These are phyloP conservation scores for Alternaria infectoria DNA, from an alignment of 2,329 filamentous ascomycete genomes.

Conservation along the genomic window DNA sequence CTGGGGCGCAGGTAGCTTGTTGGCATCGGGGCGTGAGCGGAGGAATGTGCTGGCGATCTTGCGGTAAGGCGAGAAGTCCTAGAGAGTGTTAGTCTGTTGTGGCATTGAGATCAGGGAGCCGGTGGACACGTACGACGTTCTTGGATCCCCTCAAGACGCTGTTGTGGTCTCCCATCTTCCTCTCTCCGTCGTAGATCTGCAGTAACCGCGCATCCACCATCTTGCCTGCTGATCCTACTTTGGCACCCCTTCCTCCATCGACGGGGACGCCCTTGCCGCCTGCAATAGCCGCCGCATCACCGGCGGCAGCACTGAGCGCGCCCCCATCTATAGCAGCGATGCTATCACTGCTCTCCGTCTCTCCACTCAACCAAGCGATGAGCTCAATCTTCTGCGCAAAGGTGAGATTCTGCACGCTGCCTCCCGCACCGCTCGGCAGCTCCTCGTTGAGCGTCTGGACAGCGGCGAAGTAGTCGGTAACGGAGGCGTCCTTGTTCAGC, in stretches of 20 bases:
- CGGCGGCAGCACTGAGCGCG: slow-evolving; percentile 50
- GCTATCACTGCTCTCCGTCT: slow-evolving; percentile 81
- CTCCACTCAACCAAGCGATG: slow-evolving; percentile 91
- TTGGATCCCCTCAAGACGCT: slow-evolving; percentile 85
- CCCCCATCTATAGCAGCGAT: slow-evolving; percentile 83
- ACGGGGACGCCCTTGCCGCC: slow-evolving; percentile 54
- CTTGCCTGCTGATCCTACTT: slow-evolving; percentile 48
- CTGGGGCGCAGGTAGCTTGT: slow-evolving; percentile 42
- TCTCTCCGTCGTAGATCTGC: slow-evolving; percentile 89
- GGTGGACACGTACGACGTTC: slow-evolving; percentile 70
- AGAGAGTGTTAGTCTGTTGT: slow-evolving; percentile 19
- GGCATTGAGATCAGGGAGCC: background rate
- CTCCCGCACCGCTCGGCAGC: slow-evolving; percentile 65
- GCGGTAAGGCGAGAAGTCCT: slow-evolving; percentile 95
- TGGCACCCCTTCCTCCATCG: slow-evolving; percentile 42
- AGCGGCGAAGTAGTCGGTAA: slow-evolving; percentile 88
- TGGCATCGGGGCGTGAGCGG: slow-evolving; percentile 54
- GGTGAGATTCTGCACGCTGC: slow-evolving; percentile 82
- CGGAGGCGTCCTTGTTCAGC: slow-evolving; percentile 88
- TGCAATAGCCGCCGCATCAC: slow-evolving; percentile 61
- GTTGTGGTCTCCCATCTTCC: slow-evolving; percentile 92
- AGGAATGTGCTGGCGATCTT: slow-evolving; percentile 84
- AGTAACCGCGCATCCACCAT: slow-evolving; percentile 76
- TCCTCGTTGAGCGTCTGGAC: slow-evolving; percentile 82
- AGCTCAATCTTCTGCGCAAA: slow-evolving; percentile 93